Evolutionary conservation across 106 monocot species (phyloP), one percentile per base, ranked within the genome.

Genomic region (Dactylorhiza incarnata): DNA sequence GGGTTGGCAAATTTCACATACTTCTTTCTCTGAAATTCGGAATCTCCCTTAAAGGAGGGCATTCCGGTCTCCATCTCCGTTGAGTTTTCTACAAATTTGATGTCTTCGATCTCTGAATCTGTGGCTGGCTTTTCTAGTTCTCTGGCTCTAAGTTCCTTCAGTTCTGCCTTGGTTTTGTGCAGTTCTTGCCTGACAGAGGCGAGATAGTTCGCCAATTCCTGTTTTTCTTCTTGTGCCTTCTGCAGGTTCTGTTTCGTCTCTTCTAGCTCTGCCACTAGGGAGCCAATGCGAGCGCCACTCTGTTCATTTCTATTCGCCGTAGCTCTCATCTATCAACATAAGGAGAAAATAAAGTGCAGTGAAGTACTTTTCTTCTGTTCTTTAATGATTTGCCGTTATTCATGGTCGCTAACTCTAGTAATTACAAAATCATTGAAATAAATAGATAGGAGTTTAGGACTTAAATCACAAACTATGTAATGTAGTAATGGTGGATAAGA

Each of bases 1-100:
- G 88, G 84, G 46, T 85, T 81, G 10, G 86, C 88, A 23, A 92
- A 92, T 56, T 77, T 88, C 15, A 92, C 91, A 47, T 49, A 82
- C 75, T 84, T 82, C 62, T 78, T 83, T 82, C 80, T 85, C 59
- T 78, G 77, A 19, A 82, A 69, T 67, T 69, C 82, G 5, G n/a
- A 6, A 11, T 26, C 62, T 26, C 43, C 46, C 3, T 49, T 48
- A 10, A 9, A 22, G 0, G 20, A 67, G 1, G 78, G 49, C 12
- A 5, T 75, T 53, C 79, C 78, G n/a, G 24, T 59, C 10, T 76
- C 80, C 5, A 80, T 62, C 45, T 73, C 58, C 0, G 24, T 63
- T 15, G 75, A 17, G 25, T 73, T 80, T 72, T 79, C 91, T 0
- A 85, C 74, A 48, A 82, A 91, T 49, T 86, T 84, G 59, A 85